Percentiles rank a stretch among this genome's conserved stretches.
phyloP scores from a whole-genome alignment of 2,329 filamentous ascomycete genomes.

The Diaporthe nobilis region DNA sequence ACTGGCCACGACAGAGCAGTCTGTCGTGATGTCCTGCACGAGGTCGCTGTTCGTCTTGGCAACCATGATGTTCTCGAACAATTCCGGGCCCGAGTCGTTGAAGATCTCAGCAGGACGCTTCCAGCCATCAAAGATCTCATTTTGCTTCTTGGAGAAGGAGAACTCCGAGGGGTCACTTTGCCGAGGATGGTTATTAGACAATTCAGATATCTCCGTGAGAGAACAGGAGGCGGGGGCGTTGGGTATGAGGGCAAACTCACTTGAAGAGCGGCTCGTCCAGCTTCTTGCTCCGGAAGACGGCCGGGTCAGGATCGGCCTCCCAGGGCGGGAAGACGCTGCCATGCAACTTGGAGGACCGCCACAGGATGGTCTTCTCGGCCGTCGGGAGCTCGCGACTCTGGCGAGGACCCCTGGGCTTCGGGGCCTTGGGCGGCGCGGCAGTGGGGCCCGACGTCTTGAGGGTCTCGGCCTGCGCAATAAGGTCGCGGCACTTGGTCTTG shows the following conservation, averaged over 20 bases:
- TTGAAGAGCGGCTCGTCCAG: slow-evolving; percentile 68
- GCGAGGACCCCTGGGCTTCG: slow-evolving; percentile 49
- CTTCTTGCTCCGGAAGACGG: slow-evolving; percentile 71
- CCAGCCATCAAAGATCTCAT: slow-evolving; percentile 86
- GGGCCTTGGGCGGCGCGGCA: slow-evolving; percentile 43
- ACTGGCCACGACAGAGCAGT: slow-evolving; percentile 97
- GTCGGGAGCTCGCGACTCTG: slow-evolving; percentile 75
- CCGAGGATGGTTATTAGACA: slow-evolving; percentile 44
- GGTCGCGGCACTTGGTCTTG: slow-evolving; percentile 75
- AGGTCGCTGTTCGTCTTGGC: slow-evolving; percentile 77
- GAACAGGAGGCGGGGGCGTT: slow-evolving; percentile 26
- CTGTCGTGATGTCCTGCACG: slow-evolving; percentile 94
- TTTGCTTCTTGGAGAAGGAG: slow-evolving; percentile 81
- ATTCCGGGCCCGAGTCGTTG: slow-evolving; percentile 49
- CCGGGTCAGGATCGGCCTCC: slow-evolving; percentile 72
- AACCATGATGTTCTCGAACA: slow-evolving; percentile 47
- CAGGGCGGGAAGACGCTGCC: slow-evolving; percentile 89
- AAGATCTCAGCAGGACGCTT: slow-evolving; percentile 80
- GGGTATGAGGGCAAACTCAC: slow-evolving; percentile 60
- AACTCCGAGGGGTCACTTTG: slow-evolving; percentile 79
- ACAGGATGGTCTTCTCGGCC: slow-evolving; percentile 81
- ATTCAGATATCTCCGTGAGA: background rate
- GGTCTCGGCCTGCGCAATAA: slow-evolving; percentile 80
- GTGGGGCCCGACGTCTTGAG: slow-evolving; percentile 70
- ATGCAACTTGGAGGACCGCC: slow-evolving; percentile 84